phyloP scores from a whole-genome alignment of 371 early-diverging fungal species.

The Saksenaea oblongispora region DNA sequence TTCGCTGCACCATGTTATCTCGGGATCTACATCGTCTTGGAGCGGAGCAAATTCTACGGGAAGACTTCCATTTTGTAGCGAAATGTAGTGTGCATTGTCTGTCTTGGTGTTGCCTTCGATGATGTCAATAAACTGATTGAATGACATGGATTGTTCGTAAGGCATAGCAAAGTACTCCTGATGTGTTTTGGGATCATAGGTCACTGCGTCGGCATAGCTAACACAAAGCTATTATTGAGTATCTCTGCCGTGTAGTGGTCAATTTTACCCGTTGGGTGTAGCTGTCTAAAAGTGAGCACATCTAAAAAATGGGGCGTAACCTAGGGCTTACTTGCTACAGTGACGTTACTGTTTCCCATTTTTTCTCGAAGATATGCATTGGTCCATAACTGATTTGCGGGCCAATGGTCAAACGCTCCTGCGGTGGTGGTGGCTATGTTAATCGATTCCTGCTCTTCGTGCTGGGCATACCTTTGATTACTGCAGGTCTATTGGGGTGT shows the following conservation, averaged over 20 bases:
- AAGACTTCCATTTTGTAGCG: conserved; percentile 73
- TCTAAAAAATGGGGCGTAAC: too few species aligned
- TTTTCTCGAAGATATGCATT: conserved; percentile 55
- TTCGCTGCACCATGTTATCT: conserved; percentile 65
- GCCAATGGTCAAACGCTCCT: conserved; percentile 57
- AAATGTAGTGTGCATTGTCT: conserved; percentile 58
- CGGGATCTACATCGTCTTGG: conserved; percentile 58
- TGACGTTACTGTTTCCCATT: conserved; percentile 52
- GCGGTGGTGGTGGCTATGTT: neutral
- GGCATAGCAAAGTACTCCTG: conserved; percentile 71
- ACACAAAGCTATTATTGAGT: neutral
- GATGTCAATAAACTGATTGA: conserved; percentile 53
- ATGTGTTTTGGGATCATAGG: conserved; percentile 41
- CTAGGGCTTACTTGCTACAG: conserved; percentile 67
- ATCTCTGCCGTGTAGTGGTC: too few species aligned
- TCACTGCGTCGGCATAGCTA: conserved; percentile 71
- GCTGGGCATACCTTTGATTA: conserved; percentile 32
- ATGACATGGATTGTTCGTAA: conserved; percentile 61
- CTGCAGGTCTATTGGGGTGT: conserved; percentile 46
- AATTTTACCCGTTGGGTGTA: conserved; percentile 44
- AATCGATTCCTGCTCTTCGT: neutral
- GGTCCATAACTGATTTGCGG: conserved; percentile 64
- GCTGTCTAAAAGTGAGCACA: conserved; percentile 15
- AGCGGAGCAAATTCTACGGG: conserved; percentile 55
- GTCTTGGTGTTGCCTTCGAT: conserved; percentile 30